Evolutionary conservation across 73 alveolate genomes (phyloP).

Genomic region (Symbiodinium natans): DNA sequence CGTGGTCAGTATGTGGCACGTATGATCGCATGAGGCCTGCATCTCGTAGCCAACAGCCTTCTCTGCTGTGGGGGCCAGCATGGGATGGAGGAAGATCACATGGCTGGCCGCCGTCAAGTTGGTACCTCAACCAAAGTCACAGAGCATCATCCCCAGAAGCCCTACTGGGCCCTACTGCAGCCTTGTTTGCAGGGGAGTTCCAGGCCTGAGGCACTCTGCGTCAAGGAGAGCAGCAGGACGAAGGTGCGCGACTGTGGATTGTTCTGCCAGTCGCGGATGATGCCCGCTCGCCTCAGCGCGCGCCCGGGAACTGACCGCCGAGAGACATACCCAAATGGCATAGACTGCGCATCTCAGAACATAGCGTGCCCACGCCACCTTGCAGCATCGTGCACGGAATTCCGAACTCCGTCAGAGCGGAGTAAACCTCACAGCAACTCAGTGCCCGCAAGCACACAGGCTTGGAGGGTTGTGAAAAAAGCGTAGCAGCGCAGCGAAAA

Average conservation of each 20-base stretch:
- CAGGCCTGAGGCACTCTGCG: constrained; percentile 74
- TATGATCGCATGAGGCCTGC: constrained; percentile 20
- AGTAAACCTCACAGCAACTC: constrained; percentile 15
- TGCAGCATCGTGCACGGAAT: constrained; percentile 56
- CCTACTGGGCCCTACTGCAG: too few relatives aligned
- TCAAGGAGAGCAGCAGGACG: constrained; percentile 46
- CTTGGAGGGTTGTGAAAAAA: too few relatives aligned
- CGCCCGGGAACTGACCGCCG: neutral
- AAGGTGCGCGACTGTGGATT: constrained; percentile 71
- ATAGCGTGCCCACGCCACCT: constrained; percentile 22
- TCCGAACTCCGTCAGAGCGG: constrained; percentile 54
- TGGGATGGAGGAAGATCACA: constrained; percentile 80
- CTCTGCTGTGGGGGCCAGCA: constrained; percentile 87
- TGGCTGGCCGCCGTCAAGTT: constrained; percentile 91
- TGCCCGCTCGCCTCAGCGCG: constrained; percentile 52
- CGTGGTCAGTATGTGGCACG: neutral
- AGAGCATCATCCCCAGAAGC: neutral
- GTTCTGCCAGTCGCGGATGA: constrained; percentile 88
- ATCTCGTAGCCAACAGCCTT: constrained; percentile 77
- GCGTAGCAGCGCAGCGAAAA: too few relatives aligned
- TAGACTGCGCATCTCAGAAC: neutral
- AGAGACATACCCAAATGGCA: neutral
- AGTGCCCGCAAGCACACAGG: too few relatives aligned
- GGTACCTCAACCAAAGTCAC: neutral
- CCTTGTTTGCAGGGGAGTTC: too few relatives aligned